A percentile compares a stretch with the other conserved stretches of the same genome.
Conservation (phyloP, 2,329 filamentous ascomycete genomes). For the Cytospora mali region DNA sequence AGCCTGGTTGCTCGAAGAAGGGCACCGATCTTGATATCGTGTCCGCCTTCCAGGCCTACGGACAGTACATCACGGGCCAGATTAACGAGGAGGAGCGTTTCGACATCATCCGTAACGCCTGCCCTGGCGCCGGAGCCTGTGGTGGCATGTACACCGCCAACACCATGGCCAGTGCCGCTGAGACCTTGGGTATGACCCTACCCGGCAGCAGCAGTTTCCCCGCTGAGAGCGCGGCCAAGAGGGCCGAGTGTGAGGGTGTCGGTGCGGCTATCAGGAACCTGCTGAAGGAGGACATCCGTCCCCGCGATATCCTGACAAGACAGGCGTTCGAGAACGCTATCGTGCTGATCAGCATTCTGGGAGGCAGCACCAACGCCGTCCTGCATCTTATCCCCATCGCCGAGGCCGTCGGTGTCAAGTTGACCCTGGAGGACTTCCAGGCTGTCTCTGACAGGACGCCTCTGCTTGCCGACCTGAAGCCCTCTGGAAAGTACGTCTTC, state of each 20-base stretch:
- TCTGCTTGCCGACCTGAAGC: slow-evolving; percentile 81
- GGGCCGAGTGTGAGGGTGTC: slow-evolving; percentile 70
- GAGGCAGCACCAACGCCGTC: slow-evolving; percentile 84
- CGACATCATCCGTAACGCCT: slow-evolving; percentile 92
- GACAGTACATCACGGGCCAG: slow-evolving; percentile 88
- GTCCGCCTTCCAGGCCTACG: slow-evolving; percentile 96
- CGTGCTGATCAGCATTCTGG: slow-evolving; percentile 79
- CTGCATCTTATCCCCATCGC: slow-evolving; percentile 84
- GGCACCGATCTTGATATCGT: slow-evolving; percentile 88
- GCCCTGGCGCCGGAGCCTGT: slow-evolving; percentile 80
- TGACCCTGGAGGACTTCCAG: slow-evolving; percentile 87
- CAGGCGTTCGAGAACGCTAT: slow-evolving; percentile 85
- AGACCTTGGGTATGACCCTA: slow-evolving; percentile 76
- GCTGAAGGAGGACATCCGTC: slow-evolving; percentile 75
- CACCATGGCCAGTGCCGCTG: slow-evolving; percentile 75
- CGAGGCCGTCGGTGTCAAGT: slow-evolving; percentile 77
- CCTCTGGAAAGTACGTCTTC: slow-evolving; percentile 86
- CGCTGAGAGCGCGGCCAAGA: slow-evolving; percentile 72
- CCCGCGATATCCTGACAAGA: slow-evolving; percentile 76
- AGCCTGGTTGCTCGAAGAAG: slow-evolving; percentile 79
- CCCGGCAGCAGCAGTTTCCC: slow-evolving; percentile 80
- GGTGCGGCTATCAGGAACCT: slow-evolving; percentile 75
- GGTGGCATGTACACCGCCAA: slow-evolving; percentile 85
- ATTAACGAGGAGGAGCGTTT: slow-evolving; percentile 90
- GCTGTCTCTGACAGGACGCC: slow-evolving; percentile 76